Evolutionary conservation across 2,329 filamentous ascomycete species (phyloP).

Genomic region (Chrysoporthe deuterocubensis): DNA sequence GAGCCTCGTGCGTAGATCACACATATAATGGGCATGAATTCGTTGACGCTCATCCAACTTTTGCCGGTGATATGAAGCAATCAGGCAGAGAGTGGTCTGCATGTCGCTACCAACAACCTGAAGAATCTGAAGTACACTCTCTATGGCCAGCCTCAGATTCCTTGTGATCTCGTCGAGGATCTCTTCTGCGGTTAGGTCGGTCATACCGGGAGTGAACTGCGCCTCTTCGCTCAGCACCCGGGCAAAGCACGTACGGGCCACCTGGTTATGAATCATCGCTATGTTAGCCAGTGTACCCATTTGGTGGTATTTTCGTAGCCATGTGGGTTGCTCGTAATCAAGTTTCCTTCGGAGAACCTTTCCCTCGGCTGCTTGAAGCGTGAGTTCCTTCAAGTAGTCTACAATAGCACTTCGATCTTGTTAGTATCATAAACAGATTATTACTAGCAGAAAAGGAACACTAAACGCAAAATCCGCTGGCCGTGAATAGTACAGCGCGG

Average conservation of each 20-base stretch:
- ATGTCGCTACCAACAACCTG: background rate
- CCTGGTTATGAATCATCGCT: background rate
- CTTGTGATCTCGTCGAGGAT: background rate
- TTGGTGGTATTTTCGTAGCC: background rate
- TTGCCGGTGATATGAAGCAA: background rate
- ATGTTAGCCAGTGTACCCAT: background rate
- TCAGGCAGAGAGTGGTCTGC: background rate
- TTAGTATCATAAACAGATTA: background rate
- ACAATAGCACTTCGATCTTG: background rate
- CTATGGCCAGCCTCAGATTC: background rate
- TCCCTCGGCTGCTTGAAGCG: background rate
- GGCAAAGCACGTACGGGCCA: background rate
- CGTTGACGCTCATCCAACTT: background rate
- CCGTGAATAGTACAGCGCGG: background rate
- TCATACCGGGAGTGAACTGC: background rate
- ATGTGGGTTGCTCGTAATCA: background rate
- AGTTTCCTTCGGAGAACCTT: background rate
- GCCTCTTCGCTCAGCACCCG: background rate
- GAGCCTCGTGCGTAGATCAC: background rate
- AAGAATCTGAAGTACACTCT: background rate
- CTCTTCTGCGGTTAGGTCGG: background rate
- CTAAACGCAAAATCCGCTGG: too few species aligned
- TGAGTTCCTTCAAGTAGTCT: background rate
- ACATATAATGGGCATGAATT: background rate
- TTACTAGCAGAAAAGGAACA: background rate